A percentile compares a stretch with the other conserved stretches of the same genome.
phyloP scores from a whole-genome alignment of 208 protist species.

The Leishmania tarentolae region DNA sequence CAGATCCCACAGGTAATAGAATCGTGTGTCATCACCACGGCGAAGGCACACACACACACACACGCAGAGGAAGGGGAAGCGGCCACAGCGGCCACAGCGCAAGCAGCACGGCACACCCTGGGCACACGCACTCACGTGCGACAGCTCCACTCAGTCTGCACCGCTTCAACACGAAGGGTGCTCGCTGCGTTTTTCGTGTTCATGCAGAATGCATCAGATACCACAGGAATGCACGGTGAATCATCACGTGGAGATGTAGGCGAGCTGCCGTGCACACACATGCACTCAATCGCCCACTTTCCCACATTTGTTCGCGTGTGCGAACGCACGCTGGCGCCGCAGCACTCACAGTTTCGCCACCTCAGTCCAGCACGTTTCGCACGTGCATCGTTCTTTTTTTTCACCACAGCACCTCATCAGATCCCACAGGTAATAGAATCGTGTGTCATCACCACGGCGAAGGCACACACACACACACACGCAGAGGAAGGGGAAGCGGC shows the following conservation, averaged over 20 bases:
- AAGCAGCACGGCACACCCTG: slow-evolving; percentile 5
- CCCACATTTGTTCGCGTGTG: too few species aligned
- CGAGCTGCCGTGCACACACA: slow-evolving; percentile 24
- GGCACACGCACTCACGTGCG: slow-evolving; percentile 29
- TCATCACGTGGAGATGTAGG: slow-evolving; percentile 20
- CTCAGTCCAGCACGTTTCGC: slow-evolving; percentile 32
- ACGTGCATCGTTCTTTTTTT: slow-evolving; percentile 31
- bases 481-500: not conserved
- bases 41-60: not conserved
- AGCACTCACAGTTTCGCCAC: not conserved
- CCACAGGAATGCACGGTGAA: slow-evolving; percentile 74
- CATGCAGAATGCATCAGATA: slow-evolving; percentile 55
- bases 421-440: slow-evolving; percentile 55
- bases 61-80: not conserved
- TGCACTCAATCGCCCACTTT: not conserved
- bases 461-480: not conserved
- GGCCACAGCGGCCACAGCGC: not conserved
- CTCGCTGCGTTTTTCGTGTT: slow-evolving; percentile 59
- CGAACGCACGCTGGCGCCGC: not conserved
- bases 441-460: slow-evolving; percentile 26
- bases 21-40: slow-evolving; percentile 33
- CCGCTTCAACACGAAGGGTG: slow-evolving; percentile 25
- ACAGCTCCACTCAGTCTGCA: slow-evolving; percentile 18
- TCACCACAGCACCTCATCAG: slow-evolving; percentile 22
- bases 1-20: slow-evolving; percentile 55